Conservation (phyloP, 2,329 filamentous ascomycete species). For the Sarocladium kiliense region DNA sequence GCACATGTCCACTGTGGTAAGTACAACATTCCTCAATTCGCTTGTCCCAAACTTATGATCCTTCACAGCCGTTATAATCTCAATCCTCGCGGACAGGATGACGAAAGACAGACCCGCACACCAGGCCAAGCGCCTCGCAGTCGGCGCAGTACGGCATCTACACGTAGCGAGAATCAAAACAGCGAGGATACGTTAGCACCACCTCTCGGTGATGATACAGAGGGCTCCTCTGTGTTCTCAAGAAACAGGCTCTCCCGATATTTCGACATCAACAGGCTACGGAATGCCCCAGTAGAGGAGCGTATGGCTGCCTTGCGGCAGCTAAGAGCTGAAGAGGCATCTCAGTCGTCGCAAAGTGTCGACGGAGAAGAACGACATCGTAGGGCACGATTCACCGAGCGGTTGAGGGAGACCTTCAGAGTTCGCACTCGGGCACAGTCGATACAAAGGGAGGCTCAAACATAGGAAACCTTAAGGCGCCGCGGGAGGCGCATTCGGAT, state of each 20-base stretch:
- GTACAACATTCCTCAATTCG: slow-evolving; percentile 21
- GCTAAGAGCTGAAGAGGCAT: slow-evolving; percentile 22
- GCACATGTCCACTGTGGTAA: slow-evolving; percentile 66
- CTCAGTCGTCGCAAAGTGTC: slow-evolving; percentile 12
- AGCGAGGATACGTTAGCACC: slow-evolving; percentile 27
- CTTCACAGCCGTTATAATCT: slow-evolving; percentile 13
- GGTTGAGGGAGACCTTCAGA: slow-evolving; percentile 48
- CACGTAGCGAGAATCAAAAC: slow-evolving; percentile 5
- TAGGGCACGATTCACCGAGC: slow-evolving; percentile 40
- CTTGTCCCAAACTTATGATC: background rate
- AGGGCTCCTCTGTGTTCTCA: slow-evolving; percentile 27
- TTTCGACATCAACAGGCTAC: slow-evolving; percentile 51
- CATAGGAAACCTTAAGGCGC: background rate
- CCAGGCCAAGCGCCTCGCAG: background rate
- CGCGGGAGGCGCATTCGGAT: background rate
- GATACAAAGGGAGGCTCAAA: slow-evolving; percentile 10
- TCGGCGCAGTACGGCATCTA: background rate
- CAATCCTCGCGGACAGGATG: background rate
- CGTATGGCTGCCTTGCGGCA: slow-evolving; percentile 55
- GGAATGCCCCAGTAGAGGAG: slow-evolving; percentile 56
- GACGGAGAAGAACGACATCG: slow-evolving; percentile 31
- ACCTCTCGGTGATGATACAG: slow-evolving; percentile 35
- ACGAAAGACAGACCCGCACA: background rate
- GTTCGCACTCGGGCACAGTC: slow-evolving; percentile 43
- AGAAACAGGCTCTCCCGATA: slow-evolving; percentile 45